A percentile compares a stretch with the other conserved stretches of the same genome.
phyloP scores from a whole-genome alignment of 2,329 filamentous ascomycete species.

The Alternaria sp. region DNA sequence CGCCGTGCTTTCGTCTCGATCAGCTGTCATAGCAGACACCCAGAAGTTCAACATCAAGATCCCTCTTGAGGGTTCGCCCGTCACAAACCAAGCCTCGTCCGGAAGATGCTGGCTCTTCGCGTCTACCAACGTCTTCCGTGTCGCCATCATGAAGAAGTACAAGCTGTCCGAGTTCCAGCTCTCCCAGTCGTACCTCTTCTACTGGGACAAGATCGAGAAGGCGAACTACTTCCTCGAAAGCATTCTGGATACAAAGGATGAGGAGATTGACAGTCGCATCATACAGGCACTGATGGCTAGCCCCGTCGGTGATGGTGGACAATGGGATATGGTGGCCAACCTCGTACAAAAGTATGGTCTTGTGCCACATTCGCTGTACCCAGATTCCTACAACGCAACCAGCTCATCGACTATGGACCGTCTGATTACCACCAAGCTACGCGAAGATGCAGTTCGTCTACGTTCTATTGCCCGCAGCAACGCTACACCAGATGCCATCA shows the following conservation, averaged over 20 bases:
- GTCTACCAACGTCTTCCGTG: conserved; percentile 87
- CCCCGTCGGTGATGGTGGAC: conserved; percentile 82
- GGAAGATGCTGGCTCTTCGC: conserved; percentile 94
- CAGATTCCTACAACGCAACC: conserved; percentile 81
- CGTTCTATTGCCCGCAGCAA: conserved; percentile 62
- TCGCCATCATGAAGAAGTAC: conserved; percentile 88
- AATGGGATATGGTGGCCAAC: conserved; percentile 93
- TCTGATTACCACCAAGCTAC: conserved; percentile 82
- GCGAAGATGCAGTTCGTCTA: conserved; percentile 81
- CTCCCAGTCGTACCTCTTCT: conserved; percentile 89
- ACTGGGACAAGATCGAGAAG: conserved; percentile 95
- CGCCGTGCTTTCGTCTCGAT: conserved; percentile 70
- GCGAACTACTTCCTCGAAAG: conserved; percentile 89
- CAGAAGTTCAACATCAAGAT: conserved; percentile 87
- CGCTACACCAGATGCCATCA: conserved; percentile 47
- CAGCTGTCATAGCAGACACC: conserved; percentile 71
- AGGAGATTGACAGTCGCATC: conserved; percentile 76
- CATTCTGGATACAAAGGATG: conserved; percentile 75
- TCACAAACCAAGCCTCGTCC: conserved; percentile 84
- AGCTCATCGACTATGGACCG: conserved; percentile 75
- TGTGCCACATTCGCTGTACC: conserved; percentile 83
- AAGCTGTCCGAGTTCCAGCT: conserved; percentile 81
- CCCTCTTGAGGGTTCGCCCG: conserved; percentile 80
- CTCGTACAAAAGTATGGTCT: conserved; percentile 87
- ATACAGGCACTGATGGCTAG: conserved; percentile 73